Evolutionary conservation across 805 yeast genomes (phyloP), one percentile per base, ranked within the genome.

Genomic region (Komagataella phaffii): DNA sequence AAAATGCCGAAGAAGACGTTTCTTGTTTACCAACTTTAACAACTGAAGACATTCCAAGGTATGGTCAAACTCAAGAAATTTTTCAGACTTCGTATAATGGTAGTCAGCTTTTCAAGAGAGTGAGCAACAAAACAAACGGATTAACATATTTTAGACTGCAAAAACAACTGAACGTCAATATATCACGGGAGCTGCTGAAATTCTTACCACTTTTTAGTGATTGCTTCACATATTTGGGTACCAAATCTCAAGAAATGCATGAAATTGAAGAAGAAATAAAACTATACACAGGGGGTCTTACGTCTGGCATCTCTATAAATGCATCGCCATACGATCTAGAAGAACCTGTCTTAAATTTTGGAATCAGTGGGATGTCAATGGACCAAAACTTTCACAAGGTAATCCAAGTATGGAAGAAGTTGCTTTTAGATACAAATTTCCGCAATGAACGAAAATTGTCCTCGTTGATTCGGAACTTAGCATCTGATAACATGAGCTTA

Each of bases 221-320:
- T 24, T 84, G 95, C 48, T 69, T 93, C 54, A 85, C 95, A 3
- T 88, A 83, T 61, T 72, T 93, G 55, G 99, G 99, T n/a, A 91
- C 99, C 1, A 63, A 70, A 6, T 60, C 65, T 7, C 81, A 83
- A 53, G 63, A 83, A 0, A 87, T 87, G 77, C 85, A 88, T 19
- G 84, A 82, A 44, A 75, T 93, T 53, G 98, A 91, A 61, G 89
- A 90, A 57, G 80, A 82, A 47, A 89, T 93, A 57, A 87, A 84
- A 61, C 70, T 83, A 49, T 73, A 76, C 52, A 89, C 98, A 0
- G 98, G 98, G 23, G 96, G 97, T 0, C 64, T 93, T 17, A 71
- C 80, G 3, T 76, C 89, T n/a, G 72, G 77, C 18, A 70, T 80
- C 6, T 71, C 77, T 54, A 77, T 81, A 1, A 75, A 75, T 48